A percentile compares a stretch with the other conserved stretches of the same genome.
phyloP scores from a whole-genome alignment of 164 flowering plant species.

The Echeveria elegans region DNA sequence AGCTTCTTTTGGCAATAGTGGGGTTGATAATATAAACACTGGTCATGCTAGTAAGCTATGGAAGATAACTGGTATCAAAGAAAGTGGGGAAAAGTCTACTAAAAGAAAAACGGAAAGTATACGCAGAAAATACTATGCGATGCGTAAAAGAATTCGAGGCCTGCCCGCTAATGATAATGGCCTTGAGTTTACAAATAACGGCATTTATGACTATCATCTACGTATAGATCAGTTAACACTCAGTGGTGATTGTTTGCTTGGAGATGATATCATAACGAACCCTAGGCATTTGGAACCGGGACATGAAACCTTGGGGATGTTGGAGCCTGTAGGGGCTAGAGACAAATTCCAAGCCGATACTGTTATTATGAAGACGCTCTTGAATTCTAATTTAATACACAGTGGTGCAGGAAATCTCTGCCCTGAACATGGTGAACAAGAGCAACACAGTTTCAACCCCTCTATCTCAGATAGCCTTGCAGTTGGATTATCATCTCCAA shows the following conservation, averaged over 20 bases:
- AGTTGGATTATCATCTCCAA: constrained; percentile 35
- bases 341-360: constrained; percentile 19
- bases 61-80: constrained; percentile 20
- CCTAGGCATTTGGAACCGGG: constrained; percentile 24
- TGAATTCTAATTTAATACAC: constrained; percentile 17
- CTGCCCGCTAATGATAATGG: constrained; percentile 25
- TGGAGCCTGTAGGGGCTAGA: constrained; percentile 16
- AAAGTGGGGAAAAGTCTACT: constrained; percentile 13
- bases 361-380: constrained; percentile 16
- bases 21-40: constrained; percentile 33
- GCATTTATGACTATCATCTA: constrained; percentile 5
- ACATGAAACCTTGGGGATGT: constrained; percentile 19
- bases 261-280: constrained; percentile 18
- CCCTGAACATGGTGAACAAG: constrained; percentile 32
- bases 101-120: constrained; percentile 59
- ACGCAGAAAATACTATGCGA: constrained; percentile 45
- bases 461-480: constrained; percentile 19
- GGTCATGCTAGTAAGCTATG: constrained; percentile 17
- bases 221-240: constrained; percentile 11
- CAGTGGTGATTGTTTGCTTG: constrained; percentile 16
- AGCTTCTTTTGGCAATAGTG: constrained; percentile 49
- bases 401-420: constrained; percentile 14
- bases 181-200: constrained; percentile 22
- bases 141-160: constrained; percentile 47
- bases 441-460: constrained; percentile 15